A percentile compares a stretch with the other conserved stretches of the same genome.
Evolutionary conservation across 1,139 yeast species (phyloP).

Genomic region (Pichia norvegensis): DNA sequence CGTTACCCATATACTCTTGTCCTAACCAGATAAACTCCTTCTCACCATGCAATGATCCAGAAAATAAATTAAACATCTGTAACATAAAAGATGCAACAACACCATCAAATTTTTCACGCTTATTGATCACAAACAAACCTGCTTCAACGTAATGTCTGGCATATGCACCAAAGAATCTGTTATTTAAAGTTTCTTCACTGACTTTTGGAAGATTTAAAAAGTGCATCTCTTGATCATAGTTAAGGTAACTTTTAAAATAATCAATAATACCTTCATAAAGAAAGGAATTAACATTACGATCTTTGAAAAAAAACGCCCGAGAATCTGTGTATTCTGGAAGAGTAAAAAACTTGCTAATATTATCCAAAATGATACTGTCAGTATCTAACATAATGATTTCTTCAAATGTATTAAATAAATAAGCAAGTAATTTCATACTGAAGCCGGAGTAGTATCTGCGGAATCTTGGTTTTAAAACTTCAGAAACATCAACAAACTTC

Average conservation of each 20-base stretch:
- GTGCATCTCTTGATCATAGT: slow-evolving; percentile 27
- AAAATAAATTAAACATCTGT: slow-evolving; percentile 27
- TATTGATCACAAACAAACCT: slow-evolving; percentile 45
- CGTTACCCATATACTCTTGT: slow-evolving; percentile 44
- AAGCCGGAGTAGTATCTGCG: slow-evolving; percentile 34
- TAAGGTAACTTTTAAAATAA: slow-evolving; percentile 39
- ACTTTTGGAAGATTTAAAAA: slow-evolving; percentile 19
- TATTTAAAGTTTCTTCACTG: slow-evolving; percentile 20
- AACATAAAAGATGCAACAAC: slow-evolving; percentile 38
- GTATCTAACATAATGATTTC: slow-evolving; percentile 48
- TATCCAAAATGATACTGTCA: slow-evolving; percentile 45
- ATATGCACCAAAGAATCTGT: slow-evolving; percentile 36
- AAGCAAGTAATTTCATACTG: slow-evolving; percentile 42
- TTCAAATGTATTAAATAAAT: slow-evolving; percentile 41
- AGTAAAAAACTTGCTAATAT: slow-evolving; percentile 30
- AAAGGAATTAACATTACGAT: slow-evolving; percentile 31
- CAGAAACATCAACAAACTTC: slow-evolving; percentile 41
- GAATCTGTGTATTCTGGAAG: slow-evolving; percentile 28
- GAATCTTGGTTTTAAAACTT: slow-evolving; percentile 27
- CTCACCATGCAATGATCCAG: slow-evolving; percentile 41
- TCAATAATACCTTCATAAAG: slow-evolving; percentile 40
- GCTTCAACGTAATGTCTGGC: slow-evolving; percentile 51
- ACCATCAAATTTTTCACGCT: slow-evolving; percentile 38
- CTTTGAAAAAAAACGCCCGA: slow-evolving; percentile 36
- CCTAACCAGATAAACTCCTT: slow-evolving; percentile 62